Evolutionary conservation across 805 yeast genomes (phyloP), one percentile per base, ranked within the genome.

Genomic region (Sugiyamaella boreocaroliniensis): DNA sequence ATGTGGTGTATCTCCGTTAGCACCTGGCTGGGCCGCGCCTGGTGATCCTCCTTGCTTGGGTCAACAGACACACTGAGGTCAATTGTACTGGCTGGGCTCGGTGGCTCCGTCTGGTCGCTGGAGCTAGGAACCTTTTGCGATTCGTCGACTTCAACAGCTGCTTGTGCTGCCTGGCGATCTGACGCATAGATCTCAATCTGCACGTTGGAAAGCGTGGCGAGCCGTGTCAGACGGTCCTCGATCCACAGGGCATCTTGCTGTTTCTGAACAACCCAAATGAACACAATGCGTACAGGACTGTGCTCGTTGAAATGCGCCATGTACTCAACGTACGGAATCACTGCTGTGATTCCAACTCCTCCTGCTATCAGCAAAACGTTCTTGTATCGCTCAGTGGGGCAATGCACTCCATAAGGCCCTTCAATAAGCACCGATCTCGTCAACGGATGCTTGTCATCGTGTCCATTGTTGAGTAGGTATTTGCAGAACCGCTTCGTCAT

Each of bases 321-420:
- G 50, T 55, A 51, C 47, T 66, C 69, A 9, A 78, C 79, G 52
- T 79, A 73, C 2, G 80, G 70, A 43, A 76, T 69, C 9, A 79
- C 69, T 0, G 81, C 84, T 0, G 87, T 79, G 60, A 82, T 74
- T 10, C 87, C 87, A 56, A 79, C 78, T 5, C 86, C 87, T 9
- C 86, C 86, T 2, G 84, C 82, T 43, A 82, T 65, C 44, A 81
- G 72, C 7, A 81, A 66, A 1, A 77, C 76, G 46, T 73, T 71
- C 37, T 71, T 72, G 59, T 76, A 80, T 18, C 73, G 69, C 46
- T 71, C 71, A 53, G 78, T 76, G 1, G 81, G 82, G 14, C 63
- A 65, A 1, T 73, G 62, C 3, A 69, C 64, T 1, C 86, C 86
- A 58, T 82, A 82, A 0, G 85, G 82, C 0, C 87, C 87, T 58